Evolutionary conservation across 306 rosid genomes (phyloP).

Genomic region (Trichosanthes truncata): DNA sequence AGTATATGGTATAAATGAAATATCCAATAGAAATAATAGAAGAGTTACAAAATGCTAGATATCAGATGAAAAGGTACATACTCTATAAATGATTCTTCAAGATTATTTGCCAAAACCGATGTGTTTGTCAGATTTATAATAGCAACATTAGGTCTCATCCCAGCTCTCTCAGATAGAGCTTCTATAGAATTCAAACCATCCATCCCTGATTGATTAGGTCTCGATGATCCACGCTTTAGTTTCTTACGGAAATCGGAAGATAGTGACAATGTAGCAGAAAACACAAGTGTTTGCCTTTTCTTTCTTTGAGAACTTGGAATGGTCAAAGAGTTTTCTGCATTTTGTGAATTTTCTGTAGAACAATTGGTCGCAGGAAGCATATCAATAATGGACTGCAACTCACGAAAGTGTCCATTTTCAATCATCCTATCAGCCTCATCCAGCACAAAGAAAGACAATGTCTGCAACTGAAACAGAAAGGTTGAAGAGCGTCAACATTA

Average conservation of each 20-base stretch:
- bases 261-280: slow-evolving; percentile 85
- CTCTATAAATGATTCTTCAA: slow-evolving; percentile 94
- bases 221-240: slow-evolving; percentile 57
- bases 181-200: slow-evolving; percentile 78
- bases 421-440: slow-evolving; percentile 99
- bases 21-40: neutral
- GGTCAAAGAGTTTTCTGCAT: slow-evolving; percentile 31
- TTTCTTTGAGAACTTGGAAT: slow-evolving; percentile 63
- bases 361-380: slow-evolving; percentile 64
- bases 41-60: slow-evolving; percentile 12
- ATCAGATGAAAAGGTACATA: slow-evolving; percentile 28
- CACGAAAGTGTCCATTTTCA: slow-evolving; percentile 81
- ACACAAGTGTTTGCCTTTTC: slow-evolving; percentile 93
- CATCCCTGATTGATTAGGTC: slow-evolving; percentile 38
- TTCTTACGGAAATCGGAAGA: slow-evolving; percentile 92
- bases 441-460: slow-evolving; percentile 83
- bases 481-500: neutral
- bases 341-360: slow-evolving; percentile 29
- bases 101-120: slow-evolving; percentile 61
- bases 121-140: slow-evolving; percentile 78
- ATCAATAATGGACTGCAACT: slow-evolving; percentile 87
- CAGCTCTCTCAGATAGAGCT: slow-evolving; percentile 75
- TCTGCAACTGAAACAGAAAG: slow-evolving; percentile 69
- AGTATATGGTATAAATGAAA: neutral
- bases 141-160: slow-evolving; percentile 85